Conservation (phyloP, 225 moss, liverwort and hornwort genomes). For the Antitrichia curtipendula region DNA sequence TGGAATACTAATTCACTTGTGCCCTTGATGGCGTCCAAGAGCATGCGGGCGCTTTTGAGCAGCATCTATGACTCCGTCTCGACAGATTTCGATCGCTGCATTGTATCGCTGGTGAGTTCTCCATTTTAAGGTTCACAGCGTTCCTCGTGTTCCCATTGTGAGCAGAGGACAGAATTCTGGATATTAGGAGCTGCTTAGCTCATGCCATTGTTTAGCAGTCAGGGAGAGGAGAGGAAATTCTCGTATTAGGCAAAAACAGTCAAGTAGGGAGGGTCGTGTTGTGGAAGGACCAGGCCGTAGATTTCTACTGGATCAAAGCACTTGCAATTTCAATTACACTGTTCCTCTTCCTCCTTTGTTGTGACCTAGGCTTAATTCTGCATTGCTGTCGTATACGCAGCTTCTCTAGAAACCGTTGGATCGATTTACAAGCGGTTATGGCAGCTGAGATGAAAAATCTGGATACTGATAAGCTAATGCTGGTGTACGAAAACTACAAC, state of each 20-base stretch:
- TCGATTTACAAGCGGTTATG: conserved; percentile 63
- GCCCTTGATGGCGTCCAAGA: conserved; percentile 40
- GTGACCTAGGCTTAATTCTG: background rate
- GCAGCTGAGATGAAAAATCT: conserved; percentile 78
- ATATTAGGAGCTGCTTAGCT: background rate
- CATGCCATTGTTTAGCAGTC: background rate
- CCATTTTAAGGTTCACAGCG: background rate
- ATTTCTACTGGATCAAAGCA: background rate
- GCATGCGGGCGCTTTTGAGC: conserved; percentile 65
- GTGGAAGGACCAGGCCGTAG: background rate
- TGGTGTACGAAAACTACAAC: conserved; percentile 94
- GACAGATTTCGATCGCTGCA: conserved; percentile 50
- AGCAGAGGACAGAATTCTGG: background rate
- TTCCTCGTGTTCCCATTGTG: background rate
- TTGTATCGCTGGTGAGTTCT: conserved; percentile 40
- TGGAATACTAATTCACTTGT: background rate
- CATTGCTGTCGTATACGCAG: conserved; percentile 6
- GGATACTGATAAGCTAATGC: conserved; percentile 82
- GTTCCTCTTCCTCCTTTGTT: background rate
- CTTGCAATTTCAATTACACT: background rate
- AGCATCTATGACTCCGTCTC: conserved; percentile 66
- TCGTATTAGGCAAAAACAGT: background rate
- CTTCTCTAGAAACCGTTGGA: conserved; percentile 40
- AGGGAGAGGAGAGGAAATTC: background rate
- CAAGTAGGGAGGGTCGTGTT: background rate